Percentiles rank a stretch among this genome's conserved stretches.
phyloP scores from a whole-genome alignment of 1,284 basidiomycete genomes.

The Ganoderma boninense region DNA sequence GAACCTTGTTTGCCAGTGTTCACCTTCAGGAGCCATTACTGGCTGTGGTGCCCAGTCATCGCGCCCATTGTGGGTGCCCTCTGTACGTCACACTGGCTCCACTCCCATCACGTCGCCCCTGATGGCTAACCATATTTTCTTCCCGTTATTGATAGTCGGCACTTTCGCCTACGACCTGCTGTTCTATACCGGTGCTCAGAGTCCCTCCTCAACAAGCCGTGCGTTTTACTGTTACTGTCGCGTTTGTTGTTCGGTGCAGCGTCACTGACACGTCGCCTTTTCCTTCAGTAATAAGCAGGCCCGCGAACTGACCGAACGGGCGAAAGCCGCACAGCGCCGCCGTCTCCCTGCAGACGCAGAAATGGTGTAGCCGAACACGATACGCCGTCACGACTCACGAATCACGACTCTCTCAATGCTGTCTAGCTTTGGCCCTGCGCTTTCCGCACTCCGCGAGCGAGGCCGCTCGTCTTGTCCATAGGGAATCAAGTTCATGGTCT shows the following conservation, averaged over 20 bases:
- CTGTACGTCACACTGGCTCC: slow-evolving; percentile 28
- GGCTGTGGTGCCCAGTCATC: slow-evolving; percentile 78
- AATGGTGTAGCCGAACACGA: not conserved
- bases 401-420: not conserved
- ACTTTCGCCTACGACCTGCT: slow-evolving; percentile 62
- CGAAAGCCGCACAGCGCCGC: slow-evolving; percentile 28
- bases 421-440: slow-evolving; percentile 3
- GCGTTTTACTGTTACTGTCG: slow-evolving; percentile 27
- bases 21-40: slow-evolving; percentile 67
- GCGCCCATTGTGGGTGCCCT: slow-evolving; percentile 66
- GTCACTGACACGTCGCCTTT: not conserved
- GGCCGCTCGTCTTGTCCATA: not conserved
- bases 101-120: not conserved
- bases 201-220: slow-evolving; percentile 63
- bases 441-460: not conserved
- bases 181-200: slow-evolving; percentile 62
- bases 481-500: not conserved
- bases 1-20: slow-evolving; percentile 46
- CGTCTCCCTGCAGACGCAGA: slow-evolving; percentile 27
- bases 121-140: slow-evolving; percentile 8
- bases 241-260: too few relatives aligned
- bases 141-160: slow-evolving; percentile 43
- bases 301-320: slow-evolving; percentile 32
- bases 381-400: slow-evolving; percentile 8
- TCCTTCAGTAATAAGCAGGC: slow-evolving; percentile 30